Conservation (phyloP, 768 basidiomycete species). For the Pleurotus giganteus region DNA sequence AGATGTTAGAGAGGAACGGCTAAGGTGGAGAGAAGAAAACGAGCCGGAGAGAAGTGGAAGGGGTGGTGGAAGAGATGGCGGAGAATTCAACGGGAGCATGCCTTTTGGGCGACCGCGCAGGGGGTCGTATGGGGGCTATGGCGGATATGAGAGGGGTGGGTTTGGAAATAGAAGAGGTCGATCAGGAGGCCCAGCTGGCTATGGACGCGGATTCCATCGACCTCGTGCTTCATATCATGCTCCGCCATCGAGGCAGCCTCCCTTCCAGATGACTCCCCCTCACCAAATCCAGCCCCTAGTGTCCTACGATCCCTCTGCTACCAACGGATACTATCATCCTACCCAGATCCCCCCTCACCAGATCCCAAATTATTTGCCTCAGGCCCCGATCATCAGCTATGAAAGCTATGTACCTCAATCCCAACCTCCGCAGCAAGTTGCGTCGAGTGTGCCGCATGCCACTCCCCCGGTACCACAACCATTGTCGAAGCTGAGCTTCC, state of each 20-base stretch:
- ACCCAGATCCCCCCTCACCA: conserved; percentile 14
- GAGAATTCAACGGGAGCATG: conserved; percentile 30
- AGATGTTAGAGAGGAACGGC: conserved; percentile 8
- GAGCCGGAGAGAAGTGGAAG: conserved; percentile 9
- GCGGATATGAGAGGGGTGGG: conserved; percentile 32
- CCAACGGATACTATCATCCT: conserved; percentile 27
- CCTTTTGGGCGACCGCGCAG: conserved; percentile 15
- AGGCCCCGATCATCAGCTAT: conserved; percentile 18
- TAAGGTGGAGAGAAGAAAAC: conserved; percentile 13
- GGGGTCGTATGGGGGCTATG: conserved; percentile 25
- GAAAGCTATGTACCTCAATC: conserved; percentile 22
- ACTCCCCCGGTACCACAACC: conserved; percentile 46
- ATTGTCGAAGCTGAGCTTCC: conserved; percentile 43
- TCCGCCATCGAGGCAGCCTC: conserved; percentile 25
- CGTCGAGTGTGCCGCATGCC: conserved; percentile 16
- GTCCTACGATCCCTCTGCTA: conserved; percentile 15
- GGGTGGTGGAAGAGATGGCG: conserved; percentile 16
- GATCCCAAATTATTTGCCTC: conserved; percentile 22
- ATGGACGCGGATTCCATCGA: conserved; percentile 35
- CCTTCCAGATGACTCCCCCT: conserved; percentile 28
- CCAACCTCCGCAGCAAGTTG: conserved; percentile 17
- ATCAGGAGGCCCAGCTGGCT: conserved; percentile 27
- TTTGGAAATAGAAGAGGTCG: conserved; percentile 23
- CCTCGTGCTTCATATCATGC: conserved; percentile 22
- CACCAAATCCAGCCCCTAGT: conserved; percentile 29